Evolutionary conservation across 139 green algal genomes (phyloP).

Genomic region (Chlamydomonas sp.): DNA sequence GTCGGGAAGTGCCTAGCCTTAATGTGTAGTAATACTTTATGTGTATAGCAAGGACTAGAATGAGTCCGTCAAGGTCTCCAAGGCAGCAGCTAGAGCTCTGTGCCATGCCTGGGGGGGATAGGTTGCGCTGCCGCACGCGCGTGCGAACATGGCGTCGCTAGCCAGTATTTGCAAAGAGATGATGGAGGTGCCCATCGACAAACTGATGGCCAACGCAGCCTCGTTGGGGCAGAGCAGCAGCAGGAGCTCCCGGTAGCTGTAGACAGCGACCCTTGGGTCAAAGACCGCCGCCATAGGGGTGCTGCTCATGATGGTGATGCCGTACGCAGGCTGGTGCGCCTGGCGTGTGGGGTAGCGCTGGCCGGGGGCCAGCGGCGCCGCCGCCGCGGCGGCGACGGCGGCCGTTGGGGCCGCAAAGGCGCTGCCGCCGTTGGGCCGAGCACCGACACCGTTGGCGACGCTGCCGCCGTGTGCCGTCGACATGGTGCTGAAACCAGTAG

Average conservation of each 20-base stretch:
- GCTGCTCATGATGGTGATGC: neutral
- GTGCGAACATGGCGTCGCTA: no score
- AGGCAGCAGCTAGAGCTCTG: no score
- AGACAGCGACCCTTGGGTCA: neutral
- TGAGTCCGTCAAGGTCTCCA: no score
- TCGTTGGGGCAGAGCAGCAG: constrained; percentile 26
- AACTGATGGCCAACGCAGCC: neutral
- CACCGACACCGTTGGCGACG: neutral
- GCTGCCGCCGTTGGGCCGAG: neutral
- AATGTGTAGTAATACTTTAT: no score
- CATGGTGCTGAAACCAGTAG: neutral
- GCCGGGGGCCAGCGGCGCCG: neutral
- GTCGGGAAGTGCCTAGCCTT: no score
- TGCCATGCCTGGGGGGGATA: no score
- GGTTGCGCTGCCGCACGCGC: no score
- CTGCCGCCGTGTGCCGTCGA: neutral
- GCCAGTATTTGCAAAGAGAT: no score
- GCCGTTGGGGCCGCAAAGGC: neutral
- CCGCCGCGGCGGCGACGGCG: neutral
- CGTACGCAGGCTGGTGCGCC: neutral
- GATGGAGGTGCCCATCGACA: no score
- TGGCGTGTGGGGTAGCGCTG: neutral
- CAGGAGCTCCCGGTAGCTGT: constrained; percentile 20
- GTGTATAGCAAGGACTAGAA: no score
- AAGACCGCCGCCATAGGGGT: neutral